Conservation (phyloP, 2,329 filamentous ascomycete species). For the Trichoderma aggressivum region DNA sequence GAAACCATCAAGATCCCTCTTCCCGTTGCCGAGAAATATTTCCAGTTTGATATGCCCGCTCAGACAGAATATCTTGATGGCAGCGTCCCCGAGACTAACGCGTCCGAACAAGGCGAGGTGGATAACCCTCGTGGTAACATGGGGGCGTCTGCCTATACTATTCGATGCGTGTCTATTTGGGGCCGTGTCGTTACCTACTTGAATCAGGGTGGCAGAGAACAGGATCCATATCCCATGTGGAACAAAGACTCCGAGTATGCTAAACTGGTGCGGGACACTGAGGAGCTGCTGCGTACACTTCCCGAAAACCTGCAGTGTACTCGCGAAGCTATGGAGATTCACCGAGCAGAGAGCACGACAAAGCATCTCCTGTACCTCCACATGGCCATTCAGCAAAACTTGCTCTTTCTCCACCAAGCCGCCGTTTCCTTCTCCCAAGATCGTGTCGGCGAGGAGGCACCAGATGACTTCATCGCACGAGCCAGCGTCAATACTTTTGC, state of each 20-base stretch:
- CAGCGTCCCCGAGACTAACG: slow-evolving; percentile 59
- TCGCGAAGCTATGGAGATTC: slow-evolving; percentile 76
- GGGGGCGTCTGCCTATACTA: slow-evolving; percentile 89
- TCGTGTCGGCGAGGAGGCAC: slow-evolving; percentile 65
- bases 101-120: slow-evolving; percentile 61
- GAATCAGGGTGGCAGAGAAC: slow-evolving; percentile 82
- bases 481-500: slow-evolving; percentile 73
- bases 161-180: slow-evolving; percentile 83
- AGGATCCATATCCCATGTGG: slow-evolving; percentile 77
- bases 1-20: slow-evolving; percentile 85
- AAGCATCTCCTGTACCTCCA: slow-evolving; percentile 94
- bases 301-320: slow-evolving; percentile 72
- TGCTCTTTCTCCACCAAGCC: slow-evolving; percentile 86
- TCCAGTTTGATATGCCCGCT: slow-evolving; percentile 86
- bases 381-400: slow-evolving; percentile 83
- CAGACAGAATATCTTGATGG: slow-evolving; percentile 81
- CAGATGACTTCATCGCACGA: slow-evolving; percentile 72
- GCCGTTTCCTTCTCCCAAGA: slow-evolving; percentile 69
- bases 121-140: slow-evolving; percentile 75
- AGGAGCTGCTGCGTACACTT: slow-evolving; percentile 65
- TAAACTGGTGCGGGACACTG: slow-evolving; percentile 65
- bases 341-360: slow-evolving; percentile 78
- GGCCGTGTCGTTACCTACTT: slow-evolving; percentile 85
- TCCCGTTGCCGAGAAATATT: slow-evolving; percentile 85
- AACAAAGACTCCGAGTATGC: slow-evolving; percentile 73